Evolutionary conservation across 2,329 filamentous ascomycete genomes (phyloP).

Genomic region (Trichoderma lentiforme): DNA sequence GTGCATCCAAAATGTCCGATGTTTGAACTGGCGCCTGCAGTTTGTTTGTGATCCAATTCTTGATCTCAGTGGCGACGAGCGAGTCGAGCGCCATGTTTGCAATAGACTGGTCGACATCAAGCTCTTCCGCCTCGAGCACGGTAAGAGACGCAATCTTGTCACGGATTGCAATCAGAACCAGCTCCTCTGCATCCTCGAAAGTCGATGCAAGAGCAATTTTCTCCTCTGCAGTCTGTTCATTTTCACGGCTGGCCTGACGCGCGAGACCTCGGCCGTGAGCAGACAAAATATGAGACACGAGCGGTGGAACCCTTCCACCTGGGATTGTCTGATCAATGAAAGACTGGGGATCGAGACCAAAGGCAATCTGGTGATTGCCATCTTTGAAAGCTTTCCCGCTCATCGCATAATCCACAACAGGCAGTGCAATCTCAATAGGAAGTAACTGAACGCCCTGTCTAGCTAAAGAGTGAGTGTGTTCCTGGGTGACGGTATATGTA

Average conservation of each 20-base stretch:
- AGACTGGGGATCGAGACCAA: background rate
- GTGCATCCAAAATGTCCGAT: background rate
- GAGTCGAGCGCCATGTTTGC: constrained; percentile 26
- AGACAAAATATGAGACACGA: background rate
- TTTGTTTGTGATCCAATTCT: constrained; percentile 29
- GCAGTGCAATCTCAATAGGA: background rate
- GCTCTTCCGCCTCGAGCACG: background rate
- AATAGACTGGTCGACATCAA: background rate
- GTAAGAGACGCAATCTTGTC: constrained; percentile 7
- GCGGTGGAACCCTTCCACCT: background rate
- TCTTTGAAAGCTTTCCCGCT: constrained; percentile 6
- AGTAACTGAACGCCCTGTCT: background rate
- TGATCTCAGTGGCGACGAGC: constrained; percentile 31
- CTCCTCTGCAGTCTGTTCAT: background rate
- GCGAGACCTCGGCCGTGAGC: background rate
- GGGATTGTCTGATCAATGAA: background rate
- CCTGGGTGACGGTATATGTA: background rate
- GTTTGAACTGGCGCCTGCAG: constrained; percentile 21
- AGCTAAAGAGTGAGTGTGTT: background rate
- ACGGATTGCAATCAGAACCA: background rate
- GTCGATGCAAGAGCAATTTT: background rate
- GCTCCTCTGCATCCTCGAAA: background rate
- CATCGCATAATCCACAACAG: constrained; percentile 9
- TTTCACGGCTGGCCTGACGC: background rate
- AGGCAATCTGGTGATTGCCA: constrained; percentile 8